Evolutionary conservation across 768 basidiomycete species (phyloP), one percentile per base, ranked within the genome.

Genomic region (Tylopilus sp.): DNA sequence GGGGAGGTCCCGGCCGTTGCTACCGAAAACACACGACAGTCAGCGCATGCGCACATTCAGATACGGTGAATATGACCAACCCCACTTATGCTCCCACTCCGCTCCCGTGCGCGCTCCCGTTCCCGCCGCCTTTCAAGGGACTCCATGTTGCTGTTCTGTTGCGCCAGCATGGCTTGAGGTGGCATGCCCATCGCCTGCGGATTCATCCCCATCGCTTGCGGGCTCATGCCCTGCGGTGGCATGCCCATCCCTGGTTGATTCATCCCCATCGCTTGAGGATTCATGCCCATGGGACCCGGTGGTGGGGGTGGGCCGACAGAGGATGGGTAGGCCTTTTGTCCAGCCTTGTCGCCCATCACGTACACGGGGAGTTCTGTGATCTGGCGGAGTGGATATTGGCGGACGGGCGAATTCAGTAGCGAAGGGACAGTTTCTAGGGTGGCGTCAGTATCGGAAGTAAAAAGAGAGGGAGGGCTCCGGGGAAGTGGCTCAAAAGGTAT

Each of bases 121-220:
- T 84, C 83, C 51, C 81, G 72, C 38, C 76, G 65, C 50, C 85
- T 73, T 52, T 91, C 89, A 38, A 90, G 57, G 26, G 81, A 75
- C 55, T 86, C 87, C 84, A 90, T 86, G 30, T 75, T 79, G 52
- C 53, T 80, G 53, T 83, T 89, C 59, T 88, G 87, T 61, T 87
- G 86, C 8, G 81, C 82, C 0, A 91, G 68, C 79, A 87, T 79
- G 0, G 81, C 85, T 56, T 86, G 84, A 15, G 53, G 71, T 53
- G 61, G 54, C 69, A 74, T 71, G 17, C 56, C 52, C 33, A 63
- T 62, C 8, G 57, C 57, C 20, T 61, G 60, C 3, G 58, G 44
- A n/a, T 46, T 57, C 54, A 60, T 61, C 8, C 62, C 65, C 41
- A 58, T 57, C 3, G 47, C 45, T 31, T 59, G 64, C 4, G 66